phyloP scores from a whole-genome alignment of 352 stramenopile genomes.

The Globisporangium nodosum region DNA sequence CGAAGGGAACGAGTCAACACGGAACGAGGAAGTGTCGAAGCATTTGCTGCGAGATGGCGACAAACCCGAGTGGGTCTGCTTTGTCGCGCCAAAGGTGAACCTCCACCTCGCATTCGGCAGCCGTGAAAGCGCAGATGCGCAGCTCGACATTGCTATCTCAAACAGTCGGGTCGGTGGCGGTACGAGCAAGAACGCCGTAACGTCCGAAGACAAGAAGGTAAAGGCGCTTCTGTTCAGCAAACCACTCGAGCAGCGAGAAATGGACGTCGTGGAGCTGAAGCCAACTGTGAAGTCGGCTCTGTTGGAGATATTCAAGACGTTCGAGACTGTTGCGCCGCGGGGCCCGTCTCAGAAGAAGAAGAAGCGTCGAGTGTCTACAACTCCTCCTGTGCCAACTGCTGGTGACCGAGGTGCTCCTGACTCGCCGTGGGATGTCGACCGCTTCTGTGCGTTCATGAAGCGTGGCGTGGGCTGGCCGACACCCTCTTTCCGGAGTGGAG shows the following conservation, averaged over 20 bases:
- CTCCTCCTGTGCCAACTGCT: neutral
- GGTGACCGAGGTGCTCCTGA: neutral
- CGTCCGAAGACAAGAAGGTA: constrained; percentile 2
- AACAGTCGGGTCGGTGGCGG: constrained; percentile 6
- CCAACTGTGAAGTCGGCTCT: constrained; percentile 20
- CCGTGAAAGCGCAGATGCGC: constrained; percentile 18
- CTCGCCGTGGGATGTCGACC: constrained; percentile 51
- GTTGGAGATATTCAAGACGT: constrained; percentile 37
- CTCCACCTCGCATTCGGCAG: constrained; percentile 38
- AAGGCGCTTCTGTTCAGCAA: constrained; percentile 3
- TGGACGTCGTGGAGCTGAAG: constrained; percentile 22
- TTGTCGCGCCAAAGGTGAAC: constrained; percentile 34
- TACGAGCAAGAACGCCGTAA: constrained; percentile 1
- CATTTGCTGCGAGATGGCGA: constrained; percentile 21
- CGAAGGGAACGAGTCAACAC: constrained; percentile 2
- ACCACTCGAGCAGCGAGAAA: constrained; percentile 7
- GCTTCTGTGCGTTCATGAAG: constrained; percentile 51
- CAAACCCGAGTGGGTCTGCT: constrained; percentile 32
- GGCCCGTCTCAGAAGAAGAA: constrained; percentile 44
- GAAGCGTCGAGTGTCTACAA: constrained; percentile 24
- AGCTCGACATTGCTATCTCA: constrained; percentile 6
- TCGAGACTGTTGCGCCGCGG: constrained; percentile 13
- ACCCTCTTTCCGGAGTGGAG: neutral
- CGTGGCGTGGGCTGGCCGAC: constrained; percentile 9
- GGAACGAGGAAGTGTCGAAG: constrained; percentile 9